Base-by-base conservation (phyloP, 1,139 yeast species). In the Fermentozyma sake region DNA sequence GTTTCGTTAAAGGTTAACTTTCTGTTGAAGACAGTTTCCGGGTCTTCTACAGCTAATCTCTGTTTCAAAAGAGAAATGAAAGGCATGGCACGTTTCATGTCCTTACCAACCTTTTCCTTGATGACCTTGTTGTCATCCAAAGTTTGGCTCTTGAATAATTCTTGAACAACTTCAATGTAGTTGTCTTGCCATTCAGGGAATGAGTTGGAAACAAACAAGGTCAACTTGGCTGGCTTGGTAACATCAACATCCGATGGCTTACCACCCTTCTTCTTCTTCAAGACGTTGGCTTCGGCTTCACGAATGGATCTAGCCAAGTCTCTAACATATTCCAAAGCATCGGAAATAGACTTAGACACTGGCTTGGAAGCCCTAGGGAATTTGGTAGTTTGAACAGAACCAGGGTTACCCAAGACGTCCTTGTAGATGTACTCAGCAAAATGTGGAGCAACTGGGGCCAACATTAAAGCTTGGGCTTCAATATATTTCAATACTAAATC, bases 151-250 rank as follows among this genome's bases (percentile, higher is more conserved):
- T 81, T 91, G 50, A 82, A 84, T 42, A 87, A 70, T 42, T 82
- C 80, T 46, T 87, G 76, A 19, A 86, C 93, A 34, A 91, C 60
- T 41, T 84, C 91, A 48, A 91, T 79, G 60, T 86, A 91, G 44
- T 72, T 69, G 35, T 79, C 85, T 63, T 91, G 98, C 98, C 98
- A 91, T 46, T 82, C 91, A 25, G 99, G 98, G 87, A 83, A 91
- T 12, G 85, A 71, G 24, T 76, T 65, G 12, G 95, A 78, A 29
- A 91, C 72, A 50, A 73, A 84, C 38, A 91, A 56, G 11, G 82
- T 72, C 50, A 91, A 66, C 49, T 68, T 74, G 27, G 83, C 79
- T 16, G 96, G 93, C 52, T 75, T 72, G 43, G 76, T 56, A 20
- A 74, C 68, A 50, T 89, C 95, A 37, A 81, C 72, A 31, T 82